Base-by-base conservation (phyloP, 2,329 filamentous ascomycete species). In the Fusarium temperatum region DNA sequence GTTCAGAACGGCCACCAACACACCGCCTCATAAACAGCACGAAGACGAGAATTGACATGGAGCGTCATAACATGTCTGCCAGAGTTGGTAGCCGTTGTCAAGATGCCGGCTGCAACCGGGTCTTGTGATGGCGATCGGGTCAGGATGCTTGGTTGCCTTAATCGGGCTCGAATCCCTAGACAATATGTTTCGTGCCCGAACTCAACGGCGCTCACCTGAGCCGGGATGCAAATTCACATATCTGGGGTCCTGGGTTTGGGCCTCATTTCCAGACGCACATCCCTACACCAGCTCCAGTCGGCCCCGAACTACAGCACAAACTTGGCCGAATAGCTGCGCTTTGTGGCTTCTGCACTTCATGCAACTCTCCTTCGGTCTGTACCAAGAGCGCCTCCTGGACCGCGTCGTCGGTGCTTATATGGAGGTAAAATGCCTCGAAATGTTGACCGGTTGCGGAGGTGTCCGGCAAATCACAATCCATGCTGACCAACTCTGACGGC, bases 321-420 rank as follows among this genome's bases (percentile, higher is more conserved):
- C 54, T 63, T 58, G 56, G 56, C 69, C 68, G 62, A 73, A 70
- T 73, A 30, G 63, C 45, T 60, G 58, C 47, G 39, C 48, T 51
- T 66, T 65, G 59, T 75, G 69, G 62, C 73, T 70, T 62, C 59
- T 53, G 60, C 30, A 35, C 63, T 51, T 63, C 63, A 68, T 76
- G 73, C 74, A 75, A 57, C 70, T 64, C 54, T 62, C 73, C 61
- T 64, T 70, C 73, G 71, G 74, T 74, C 74, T 75, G 68, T 62
- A 59, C 61, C 54, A 71, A 35, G 45, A 70, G 42, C 70, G 63
- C 73, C 72, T 59, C 60, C 63, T 61, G 57, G 68, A 75, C 74
- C 73, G 57, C 42, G 42, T 74, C 47, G 67, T 75, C 73, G 74
- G 74, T 75, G 74, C 59, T 45, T 70, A 57, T 53, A 57, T 48